These are phyloP conservation scores for Tolypocladium paradoxum DNA, from an alignment of 2,329 filamentous ascomycete species.

Conservation along the genomic window DNA sequence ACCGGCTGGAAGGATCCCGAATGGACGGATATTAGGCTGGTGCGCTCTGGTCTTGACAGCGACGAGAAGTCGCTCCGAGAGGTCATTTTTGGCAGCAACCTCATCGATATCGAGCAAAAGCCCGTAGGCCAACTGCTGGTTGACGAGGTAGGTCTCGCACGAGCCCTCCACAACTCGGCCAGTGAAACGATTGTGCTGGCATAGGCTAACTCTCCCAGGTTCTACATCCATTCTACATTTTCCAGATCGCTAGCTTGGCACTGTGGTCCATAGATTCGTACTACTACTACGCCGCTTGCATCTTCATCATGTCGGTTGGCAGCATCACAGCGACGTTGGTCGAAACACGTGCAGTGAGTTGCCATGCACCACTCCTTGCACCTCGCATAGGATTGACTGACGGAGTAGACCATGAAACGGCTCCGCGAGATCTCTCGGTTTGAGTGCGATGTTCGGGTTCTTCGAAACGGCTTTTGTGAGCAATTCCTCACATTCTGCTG, in stretches of 20 bases:
- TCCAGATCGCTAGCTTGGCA: conserved; percentile 87
- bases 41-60: conserved; percentile 72
- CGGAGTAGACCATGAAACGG: conserved; percentile 66
- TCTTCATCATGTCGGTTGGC: conserved; percentile 86
- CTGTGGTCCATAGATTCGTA: conserved; percentile 95
- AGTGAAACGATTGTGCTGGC: background rate
- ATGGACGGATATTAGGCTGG: conserved; percentile 68
- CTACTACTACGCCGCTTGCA: conserved; percentile 94
- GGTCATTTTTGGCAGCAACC: conserved; percentile 77
- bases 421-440: conserved; percentile 87
- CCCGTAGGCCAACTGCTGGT: conserved; percentile 70
- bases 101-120: conserved; percentile 91
- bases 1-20: conserved; percentile 89
- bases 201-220: conserved; percentile 38
- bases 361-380: background rate
- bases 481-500: conserved; percentile 4
- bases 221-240: conserved; percentile 96
- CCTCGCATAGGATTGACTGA: background rate
- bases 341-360: conserved; percentile 69
- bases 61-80: conserved; percentile 80
- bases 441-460: conserved; percentile 87
- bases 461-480: conserved; percentile 88
- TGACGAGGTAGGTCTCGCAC: conserved; percentile 55
- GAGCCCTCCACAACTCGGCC: background rate
- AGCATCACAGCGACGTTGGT: conserved; percentile 84